phyloP scores from a whole-genome alignment of 1,284 basidiomycete species.

The Phellopilus nigrolimitatus region DNA sequence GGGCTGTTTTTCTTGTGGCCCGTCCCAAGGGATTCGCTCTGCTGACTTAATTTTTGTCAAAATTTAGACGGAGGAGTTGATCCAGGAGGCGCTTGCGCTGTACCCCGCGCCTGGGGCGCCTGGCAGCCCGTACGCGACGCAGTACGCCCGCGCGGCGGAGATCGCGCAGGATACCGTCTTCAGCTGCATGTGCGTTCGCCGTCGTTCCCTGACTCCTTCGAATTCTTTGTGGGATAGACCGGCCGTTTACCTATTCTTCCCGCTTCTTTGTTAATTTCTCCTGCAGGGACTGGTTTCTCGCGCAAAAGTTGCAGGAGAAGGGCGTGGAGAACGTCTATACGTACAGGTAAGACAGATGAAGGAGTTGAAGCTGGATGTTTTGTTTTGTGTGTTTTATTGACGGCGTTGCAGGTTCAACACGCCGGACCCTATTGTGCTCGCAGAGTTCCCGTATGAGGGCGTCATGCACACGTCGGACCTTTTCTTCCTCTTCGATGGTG shows the following conservation, averaged over 20 bases:
- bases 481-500: conserved; percentile 41
- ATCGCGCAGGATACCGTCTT: conserved; percentile 42
- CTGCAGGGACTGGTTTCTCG: conserved; percentile 42
- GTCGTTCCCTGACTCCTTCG: neutral
- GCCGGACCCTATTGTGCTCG: conserved; percentile 37
- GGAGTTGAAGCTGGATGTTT: neutral
- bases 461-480: conserved; percentile 43
- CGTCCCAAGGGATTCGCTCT: too few species aligned
- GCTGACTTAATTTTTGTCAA: too few species aligned
- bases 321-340: conserved; percentile 34
- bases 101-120: conserved; percentile 35
- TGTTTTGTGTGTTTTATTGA: too few species aligned
- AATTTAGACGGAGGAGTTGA: conserved; percentile 39
- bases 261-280: too few species aligned
- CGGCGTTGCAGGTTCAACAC: conserved; percentile 23
- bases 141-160: conserved; percentile 38
- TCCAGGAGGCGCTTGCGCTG: conserved; percentile 33
- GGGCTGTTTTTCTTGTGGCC: neutral
- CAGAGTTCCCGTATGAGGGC: conserved; percentile 35
- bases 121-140: conserved; percentile 35
- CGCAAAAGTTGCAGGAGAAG: conserved; percentile 30
- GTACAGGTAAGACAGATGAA: conserved; percentile 19
- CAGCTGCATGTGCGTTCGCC: conserved; percentile 39
- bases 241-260: neutral
- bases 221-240: too few species aligned